A percentile compares a stretch with the other conserved stretches of the same genome.
These are phyloP conservation scores for Cercospora sp. DNA, from an alignment of 2,329 filamentous ascomycete species.

Conservation along the genomic window DNA sequence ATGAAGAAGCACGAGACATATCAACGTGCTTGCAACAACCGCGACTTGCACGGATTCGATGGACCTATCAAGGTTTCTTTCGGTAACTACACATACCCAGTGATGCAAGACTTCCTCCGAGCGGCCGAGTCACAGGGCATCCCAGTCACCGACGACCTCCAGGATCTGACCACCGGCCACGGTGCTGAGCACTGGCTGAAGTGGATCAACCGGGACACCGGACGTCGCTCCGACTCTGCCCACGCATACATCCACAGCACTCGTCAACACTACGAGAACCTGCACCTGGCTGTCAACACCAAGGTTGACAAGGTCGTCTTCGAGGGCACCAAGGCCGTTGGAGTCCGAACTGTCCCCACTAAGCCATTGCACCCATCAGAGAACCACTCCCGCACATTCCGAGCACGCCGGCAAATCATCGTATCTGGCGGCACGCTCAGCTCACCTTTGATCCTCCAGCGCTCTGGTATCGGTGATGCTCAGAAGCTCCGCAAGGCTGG, in stretches of 20 bases:
- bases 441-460: conserved; percentile 72
- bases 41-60: conserved; percentile 72
- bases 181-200: conserved; percentile 83
- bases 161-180: conserved; percentile 66
- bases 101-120: conserved; percentile 75
- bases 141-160: conserved; percentile 69
- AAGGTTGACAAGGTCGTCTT: conserved; percentile 77
- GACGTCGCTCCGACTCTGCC: conserved; percentile 73
- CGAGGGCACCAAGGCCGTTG: conserved; percentile 70
- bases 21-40: conserved; percentile 56
- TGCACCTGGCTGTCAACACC: conserved; percentile 72
- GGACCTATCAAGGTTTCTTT: conserved; percentile 83
- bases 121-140: conserved; percentile 68
- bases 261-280: conserved; percentile 66
- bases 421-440: conserved; percentile 71
- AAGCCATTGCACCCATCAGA: conserved; percentile 64
- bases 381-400: conserved; percentile 58
- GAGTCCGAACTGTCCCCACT: conserved; percentile 67
- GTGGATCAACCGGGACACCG: conserved; percentile 74
- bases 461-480: conserved; percentile 70
- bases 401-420: conserved; percentile 71
- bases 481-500: conserved; percentile 68
- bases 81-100: conserved; percentile 71
- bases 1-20: conserved; percentile 84
- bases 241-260: conserved; percentile 79